Evolutionary conservation across 2,329 filamentous ascomycete species (phyloP), one percentile per base, ranked within the genome.

Genomic region (Xylogone sp.): DNA sequence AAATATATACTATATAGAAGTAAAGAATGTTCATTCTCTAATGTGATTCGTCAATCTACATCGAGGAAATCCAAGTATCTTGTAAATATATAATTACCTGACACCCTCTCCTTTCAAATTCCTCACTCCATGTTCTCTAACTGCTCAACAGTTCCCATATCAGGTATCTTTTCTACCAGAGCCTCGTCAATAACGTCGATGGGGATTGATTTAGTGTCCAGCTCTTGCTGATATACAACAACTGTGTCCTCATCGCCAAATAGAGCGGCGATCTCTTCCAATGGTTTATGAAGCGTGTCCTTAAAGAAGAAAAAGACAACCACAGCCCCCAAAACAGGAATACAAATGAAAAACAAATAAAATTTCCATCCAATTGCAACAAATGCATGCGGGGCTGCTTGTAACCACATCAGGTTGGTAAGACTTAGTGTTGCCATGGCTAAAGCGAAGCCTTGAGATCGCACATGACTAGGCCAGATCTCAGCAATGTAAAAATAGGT

Each of bases 301-400:
- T 42, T 46, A 21, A 49, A 49, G 8, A 6, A 42, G 18, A 53
- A 43, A 20, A 34, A 46, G 3, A 46, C 27, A 18, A n/a, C n/a
- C 2, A 53, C 31, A 13, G 27, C 19, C 2, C 16, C 18, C 7
- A 53, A 16, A n/a, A 29, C 27, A 12, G 29, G 7, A n/a, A 47
- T 21, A 18, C 43, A 31, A 27, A 49, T 46, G 27, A 48, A 53
- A 10, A 45, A 19, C 8, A 53, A 19, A 34, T 49, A 53, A 21
- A 34, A 53, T 39, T 46, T 49, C 51, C 51, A 53, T 2, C 51
- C 47, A 39, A 53, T 50, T 18, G 39, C 42, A 22, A 24, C 43
- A 20, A 50, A 46, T 21, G 42, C 48, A 27, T 21, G 39, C n/a
- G 48, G 27, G 6, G 42, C 43, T 21, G 43, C 21, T 19, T 22